Conservation (phyloP, 306 rosid genomes). For the Quercus agrifolia region DNA sequence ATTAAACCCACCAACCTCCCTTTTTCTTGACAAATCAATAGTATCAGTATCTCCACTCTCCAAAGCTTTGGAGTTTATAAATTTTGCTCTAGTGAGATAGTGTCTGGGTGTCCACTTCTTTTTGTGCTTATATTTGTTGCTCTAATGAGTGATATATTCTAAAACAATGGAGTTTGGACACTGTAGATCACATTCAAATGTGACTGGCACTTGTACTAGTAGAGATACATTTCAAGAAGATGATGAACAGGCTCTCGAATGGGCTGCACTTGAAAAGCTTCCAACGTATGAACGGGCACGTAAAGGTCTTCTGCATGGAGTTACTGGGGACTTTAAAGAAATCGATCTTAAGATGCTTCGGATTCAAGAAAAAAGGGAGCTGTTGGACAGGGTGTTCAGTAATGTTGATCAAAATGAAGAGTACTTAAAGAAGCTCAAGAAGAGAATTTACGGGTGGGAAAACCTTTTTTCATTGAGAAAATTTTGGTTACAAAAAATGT, state of each 20-base stretch:
- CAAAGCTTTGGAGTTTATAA: not conserved
- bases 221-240: not conserved
- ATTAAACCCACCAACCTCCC: not conserved
- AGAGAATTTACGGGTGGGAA: slow-evolving; percentile 16
- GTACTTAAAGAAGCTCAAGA: slow-evolving; percentile 21
- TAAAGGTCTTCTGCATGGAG: slow-evolving; percentile 20
- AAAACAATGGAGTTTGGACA: slow-evolving; percentile 2
- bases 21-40: not conserved
- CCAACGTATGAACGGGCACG: slow-evolving; percentile 16
- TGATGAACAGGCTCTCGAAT: slow-evolving; percentile 19
- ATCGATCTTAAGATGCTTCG: slow-evolving; percentile 17
- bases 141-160: not conserved
- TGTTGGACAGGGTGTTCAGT: slow-evolving; percentile 10
- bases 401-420: slow-evolving; percentile 13
- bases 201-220: not conserved
- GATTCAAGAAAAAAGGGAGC: slow-evolving; percentile 12
- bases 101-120: not conserved
- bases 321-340: slow-evolving; percentile 8
- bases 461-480: too few relatives aligned
- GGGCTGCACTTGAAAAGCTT: slow-evolving; percentile 28
- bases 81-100: not conserved
- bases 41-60: not conserved
- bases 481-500: too few relatives aligned
- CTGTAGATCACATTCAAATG: not conserved
- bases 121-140: not conserved